These are phyloP conservation scores for Ogataea nakhonphanomensis DNA, from an alignment of 805 yeast species.

Conservation along the genomic window DNA sequence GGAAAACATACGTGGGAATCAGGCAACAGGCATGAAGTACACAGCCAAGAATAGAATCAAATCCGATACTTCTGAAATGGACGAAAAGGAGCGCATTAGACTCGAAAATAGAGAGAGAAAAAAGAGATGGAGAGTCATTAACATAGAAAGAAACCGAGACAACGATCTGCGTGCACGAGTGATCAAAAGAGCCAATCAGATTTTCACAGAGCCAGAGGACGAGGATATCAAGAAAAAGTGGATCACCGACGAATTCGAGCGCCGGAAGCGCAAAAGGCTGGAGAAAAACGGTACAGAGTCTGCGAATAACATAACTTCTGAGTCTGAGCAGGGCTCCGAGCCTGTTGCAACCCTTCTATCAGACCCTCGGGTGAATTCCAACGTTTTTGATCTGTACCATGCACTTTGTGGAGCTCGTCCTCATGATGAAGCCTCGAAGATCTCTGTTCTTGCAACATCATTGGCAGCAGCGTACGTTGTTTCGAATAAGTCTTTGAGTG, in stretches of 20 bases:
- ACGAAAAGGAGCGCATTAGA: slow-evolving; percentile 54
- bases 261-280: slow-evolving; percentile 58
- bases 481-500: slow-evolving; percentile 20
- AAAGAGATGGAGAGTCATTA: slow-evolving; percentile 79
- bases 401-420: slow-evolving; percentile 31
- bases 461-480: slow-evolving; percentile 37
- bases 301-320: background rate
- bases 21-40: background rate
- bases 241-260: slow-evolving; percentile 71
- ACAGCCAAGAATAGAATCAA: slow-evolving; percentile 2
- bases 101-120: slow-evolving; percentile 73
- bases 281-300: slow-evolving; percentile 33
- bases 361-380: slow-evolving; percentile 10
- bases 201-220: slow-evolving; percentile 62
- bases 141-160: slow-evolving; percentile 78
- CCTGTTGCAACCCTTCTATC: slow-evolving; percentile 13
- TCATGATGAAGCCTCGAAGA: slow-evolving; percentile 8
- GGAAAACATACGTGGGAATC: slow-evolving; percentile 1
- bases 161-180: slow-evolving; percentile 81
- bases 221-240: slow-evolving; percentile 55
- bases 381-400: slow-evolving; percentile 16
- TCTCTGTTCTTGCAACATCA: slow-evolving; percentile 36
- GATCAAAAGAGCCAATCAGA: slow-evolving; percentile 60
- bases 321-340: slow-evolving; percentile 4
- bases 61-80: slow-evolving; percentile 19